These are phyloP conservation scores for Epichloe scottii DNA, from an alignment of 2,329 filamentous ascomycete species.

Conservation along the genomic window DNA sequence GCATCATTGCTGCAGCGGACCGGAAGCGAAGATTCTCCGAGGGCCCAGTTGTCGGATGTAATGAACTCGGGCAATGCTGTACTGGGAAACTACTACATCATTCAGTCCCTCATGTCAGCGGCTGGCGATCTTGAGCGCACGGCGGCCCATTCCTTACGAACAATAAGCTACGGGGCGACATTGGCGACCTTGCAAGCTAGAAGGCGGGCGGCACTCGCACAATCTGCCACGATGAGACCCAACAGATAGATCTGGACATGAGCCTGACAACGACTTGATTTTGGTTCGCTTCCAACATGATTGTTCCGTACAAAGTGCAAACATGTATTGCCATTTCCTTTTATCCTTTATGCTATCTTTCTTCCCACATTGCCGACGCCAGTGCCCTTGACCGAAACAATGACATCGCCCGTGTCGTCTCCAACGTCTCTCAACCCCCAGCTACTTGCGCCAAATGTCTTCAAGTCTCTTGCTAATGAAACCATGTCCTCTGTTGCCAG, in stretches of 20 bases:
- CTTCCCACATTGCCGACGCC: constrained; percentile 91
- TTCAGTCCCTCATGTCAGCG: constrained; percentile 35
- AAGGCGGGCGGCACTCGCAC: constrained; percentile 24
- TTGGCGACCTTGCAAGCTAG: constrained; percentile 37
- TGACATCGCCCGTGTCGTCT: constrained; percentile 56
- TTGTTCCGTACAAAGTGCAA: not conserved
- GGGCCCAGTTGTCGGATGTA: constrained; percentile 31
- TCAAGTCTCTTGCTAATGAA: constrained; percentile 69
- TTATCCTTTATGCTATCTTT: constrained; percentile 54
- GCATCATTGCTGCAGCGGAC: constrained; percentile 15
- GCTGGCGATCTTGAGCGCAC: constrained; percentile 33
- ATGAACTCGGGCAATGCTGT: constrained; percentile 43
- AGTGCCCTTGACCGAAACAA: constrained; percentile 82
- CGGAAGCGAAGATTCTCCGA: constrained; percentile 17
- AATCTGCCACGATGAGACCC: constrained; percentile 7
- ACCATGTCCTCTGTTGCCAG: constrained; percentile 72
- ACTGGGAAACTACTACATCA: constrained; percentile 39
- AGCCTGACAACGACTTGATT: not conserved
- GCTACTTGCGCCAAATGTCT: constrained; percentile 76
- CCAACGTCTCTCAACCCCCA: constrained; percentile 77
- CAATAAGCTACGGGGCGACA: constrained; percentile 41
- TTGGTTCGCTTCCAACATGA: not conserved
- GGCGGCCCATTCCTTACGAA: constrained; percentile 38
- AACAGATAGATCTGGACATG: constrained; percentile 9
- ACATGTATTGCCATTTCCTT: not conserved